Percentiles rank a stretch among this genome's conserved stretches.
Evolutionary conservation across 148 eudicot genomes (phyloP).

Genomic region (Oxyria digyna): DNA sequence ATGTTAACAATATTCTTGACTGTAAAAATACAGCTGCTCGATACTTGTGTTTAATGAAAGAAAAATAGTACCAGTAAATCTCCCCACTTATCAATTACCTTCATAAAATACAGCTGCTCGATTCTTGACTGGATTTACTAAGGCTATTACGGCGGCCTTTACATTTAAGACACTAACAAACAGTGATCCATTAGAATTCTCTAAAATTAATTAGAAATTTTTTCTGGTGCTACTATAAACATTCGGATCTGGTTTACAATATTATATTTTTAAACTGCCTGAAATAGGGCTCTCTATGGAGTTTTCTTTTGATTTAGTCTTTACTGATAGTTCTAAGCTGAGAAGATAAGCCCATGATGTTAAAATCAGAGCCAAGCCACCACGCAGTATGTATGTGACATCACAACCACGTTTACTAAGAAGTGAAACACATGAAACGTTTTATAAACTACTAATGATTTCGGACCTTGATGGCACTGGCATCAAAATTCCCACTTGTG

Average conservation of each 20-base stretch:
- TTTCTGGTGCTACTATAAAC: neutral
- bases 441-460: neutral
- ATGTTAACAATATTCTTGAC: neutral
- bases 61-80: neutral
- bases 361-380: neutral
- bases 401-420: neutral
- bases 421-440: neutral
- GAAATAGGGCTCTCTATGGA: neutral
- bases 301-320: neutral
- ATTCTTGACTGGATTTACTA: too few species aligned
- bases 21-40: neutral
- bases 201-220: too few species aligned
- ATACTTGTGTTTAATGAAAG: neutral
- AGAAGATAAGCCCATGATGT: neutral
- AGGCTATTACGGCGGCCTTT: neutral
- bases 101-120: too few species aligned
- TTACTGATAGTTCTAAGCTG: neutral
- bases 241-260: neutral
- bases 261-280: neutral
- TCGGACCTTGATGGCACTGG: neutral
- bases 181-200: neutral
- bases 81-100: neutral
- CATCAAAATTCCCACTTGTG: constrained; percentile 2
- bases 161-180: neutral
- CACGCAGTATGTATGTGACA: neutral